phyloP scores from a whole-genome alignment of 2,329 filamentous ascomycete genomes.

The Alternaria solani region DNA sequence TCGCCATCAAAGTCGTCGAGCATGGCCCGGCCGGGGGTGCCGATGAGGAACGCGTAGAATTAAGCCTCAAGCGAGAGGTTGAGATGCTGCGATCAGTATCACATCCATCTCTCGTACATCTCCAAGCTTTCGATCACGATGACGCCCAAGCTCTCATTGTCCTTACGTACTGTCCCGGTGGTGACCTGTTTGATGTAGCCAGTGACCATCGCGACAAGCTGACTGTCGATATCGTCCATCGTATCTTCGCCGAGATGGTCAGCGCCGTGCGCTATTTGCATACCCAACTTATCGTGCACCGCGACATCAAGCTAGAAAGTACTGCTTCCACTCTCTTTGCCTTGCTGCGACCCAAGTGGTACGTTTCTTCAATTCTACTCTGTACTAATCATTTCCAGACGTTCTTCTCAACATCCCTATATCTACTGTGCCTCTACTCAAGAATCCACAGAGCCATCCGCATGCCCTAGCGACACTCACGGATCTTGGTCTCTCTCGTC shows the following conservation, averaged over 20 bases:
- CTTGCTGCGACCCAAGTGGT: constrained; percentile 20
- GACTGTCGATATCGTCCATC: constrained; percentile 73
- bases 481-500: constrained; percentile 87
- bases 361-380: constrained; percentile 30
- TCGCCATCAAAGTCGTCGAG: constrained; percentile 94
- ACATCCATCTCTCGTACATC: constrained; percentile 87
- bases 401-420: constrained; percentile 86
- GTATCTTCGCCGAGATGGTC: constrained; percentile 90
- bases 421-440: constrained; percentile 67
- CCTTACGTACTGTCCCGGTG: constrained; percentile 89
- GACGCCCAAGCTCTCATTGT: constrained; percentile 83
- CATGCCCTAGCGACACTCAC: constrained; percentile 87
- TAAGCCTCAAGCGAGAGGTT: constrained; percentile 91
- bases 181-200: constrained; percentile 93
- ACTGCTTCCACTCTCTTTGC: constrained; percentile 53
- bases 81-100: constrained; percentile 90
- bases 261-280: constrained; percentile 88
- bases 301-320: constrained; percentile 99
- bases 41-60: constrained; percentile 90
- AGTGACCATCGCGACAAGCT: constrained; percentile 74
- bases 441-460: constrained; percentile 78
- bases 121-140: constrained; percentile 91
- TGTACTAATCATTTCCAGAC: constrained; percentile 64
- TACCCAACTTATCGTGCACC: constrained; percentile 84
- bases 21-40: constrained; percentile 93